phyloP scores from a whole-genome alignment of 2,329 filamentous ascomycete genomes.

The Pyrenophora teres region DNA sequence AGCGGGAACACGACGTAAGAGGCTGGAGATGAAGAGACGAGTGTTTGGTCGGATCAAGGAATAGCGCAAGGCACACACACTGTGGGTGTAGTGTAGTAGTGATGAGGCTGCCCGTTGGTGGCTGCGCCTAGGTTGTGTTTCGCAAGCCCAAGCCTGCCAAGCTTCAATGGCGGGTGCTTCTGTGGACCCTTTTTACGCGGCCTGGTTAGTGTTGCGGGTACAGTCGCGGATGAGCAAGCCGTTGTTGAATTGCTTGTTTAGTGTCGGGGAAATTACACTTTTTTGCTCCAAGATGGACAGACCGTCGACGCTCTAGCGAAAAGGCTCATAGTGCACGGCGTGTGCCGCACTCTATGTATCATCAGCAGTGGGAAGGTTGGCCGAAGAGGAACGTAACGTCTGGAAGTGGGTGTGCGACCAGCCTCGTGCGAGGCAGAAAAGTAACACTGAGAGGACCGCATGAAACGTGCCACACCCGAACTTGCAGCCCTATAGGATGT shows the following conservation, averaged over 20 bases:
- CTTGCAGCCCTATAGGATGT: constrained; percentile 1
- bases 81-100: not conserved
- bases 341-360: not conserved
- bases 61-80: too few relatives aligned
- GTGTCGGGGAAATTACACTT: too few relatives aligned
- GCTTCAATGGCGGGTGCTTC: constrained; percentile 3
- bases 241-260: too few relatives aligned
- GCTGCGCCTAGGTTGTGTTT: not conserved
- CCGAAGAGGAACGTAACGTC: constrained; percentile 1
- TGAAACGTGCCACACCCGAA: constrained; percentile 15
- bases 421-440: constrained; percentile 8
- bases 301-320: too few relatives aligned
- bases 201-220: not conserved
- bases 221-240: not conserved
- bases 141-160: constrained; percentile 4
- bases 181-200: not conserved
- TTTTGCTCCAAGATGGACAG: too few relatives aligned
- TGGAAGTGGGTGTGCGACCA: constrained; percentile 1
- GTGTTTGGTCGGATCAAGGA: too few relatives aligned
- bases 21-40: too few relatives aligned
- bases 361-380: not conserved
- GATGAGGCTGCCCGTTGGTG: constrained; percentile 6
- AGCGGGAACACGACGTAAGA: too few relatives aligned
- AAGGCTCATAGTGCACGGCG: not conserved
- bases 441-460: constrained; percentile 1